These are phyloP conservation scores for Boletellus ananiceps DNA, from an alignment of 768 basidiomycete genomes.

Conservation along the genomic window DNA sequence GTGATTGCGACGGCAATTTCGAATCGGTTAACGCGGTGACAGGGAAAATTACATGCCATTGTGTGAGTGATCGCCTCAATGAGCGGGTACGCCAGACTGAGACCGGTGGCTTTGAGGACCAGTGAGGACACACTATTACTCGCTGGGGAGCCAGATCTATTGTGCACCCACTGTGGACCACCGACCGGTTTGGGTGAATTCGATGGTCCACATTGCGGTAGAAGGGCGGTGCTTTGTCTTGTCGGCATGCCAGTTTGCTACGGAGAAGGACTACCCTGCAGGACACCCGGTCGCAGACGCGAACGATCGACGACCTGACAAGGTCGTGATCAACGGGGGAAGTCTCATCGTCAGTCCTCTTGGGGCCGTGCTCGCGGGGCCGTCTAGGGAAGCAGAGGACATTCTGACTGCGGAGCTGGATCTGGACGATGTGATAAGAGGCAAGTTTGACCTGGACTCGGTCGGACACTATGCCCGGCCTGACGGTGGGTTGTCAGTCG, in stretches of 20 bases:
- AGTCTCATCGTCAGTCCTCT: conserved; percentile 57
- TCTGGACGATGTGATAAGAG: conserved; percentile 50
- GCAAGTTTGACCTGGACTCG: conserved; percentile 60
- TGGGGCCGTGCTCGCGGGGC: conserved; percentile 57
- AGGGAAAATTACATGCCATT: conserved; percentile 75
- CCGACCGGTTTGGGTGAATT: conserved; percentile 50
- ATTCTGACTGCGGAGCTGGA: conserved; percentile 55
- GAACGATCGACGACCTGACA: conserved; percentile 37
- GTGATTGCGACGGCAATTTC: conserved; percentile 6
- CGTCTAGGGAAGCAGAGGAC: conserved; percentile 48
- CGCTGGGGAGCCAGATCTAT: conserved; percentile 54
- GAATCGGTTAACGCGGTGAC: neutral
- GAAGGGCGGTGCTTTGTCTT: conserved; percentile 71
- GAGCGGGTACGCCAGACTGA: neutral
- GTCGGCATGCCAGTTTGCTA: conserved; percentile 55
- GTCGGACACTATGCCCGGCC: conserved; percentile 59
- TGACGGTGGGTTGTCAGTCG: conserved; percentile 40
- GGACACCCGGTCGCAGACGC: conserved; percentile 41
- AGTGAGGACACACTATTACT: conserved; percentile 61
- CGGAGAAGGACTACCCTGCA: conserved; percentile 49
- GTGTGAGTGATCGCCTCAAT: conserved; percentile 32
- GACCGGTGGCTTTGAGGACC: neutral
- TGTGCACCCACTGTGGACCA: conserved; percentile 65
- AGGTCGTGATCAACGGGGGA: conserved; percentile 58
- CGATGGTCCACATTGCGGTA: conserved; percentile 60